A percentile compares a stretch with the other conserved stretches of the same genome.
Conservation (phyloP, 78 protist genomes). For the Creolimax fragrantissima region DNA sequence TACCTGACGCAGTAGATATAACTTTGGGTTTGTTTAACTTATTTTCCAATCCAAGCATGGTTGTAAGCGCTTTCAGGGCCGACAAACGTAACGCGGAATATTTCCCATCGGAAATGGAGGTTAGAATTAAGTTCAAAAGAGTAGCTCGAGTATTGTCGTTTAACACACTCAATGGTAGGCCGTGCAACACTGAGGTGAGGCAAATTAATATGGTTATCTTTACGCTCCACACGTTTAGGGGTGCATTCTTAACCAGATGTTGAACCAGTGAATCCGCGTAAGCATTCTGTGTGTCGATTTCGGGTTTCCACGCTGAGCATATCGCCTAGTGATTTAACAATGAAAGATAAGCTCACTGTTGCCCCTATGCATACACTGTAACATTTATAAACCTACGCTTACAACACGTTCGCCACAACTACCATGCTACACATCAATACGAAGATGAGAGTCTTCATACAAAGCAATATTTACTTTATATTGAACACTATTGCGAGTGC, state of each 20-base stretch:
- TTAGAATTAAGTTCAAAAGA: background rate
- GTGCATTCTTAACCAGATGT: background rate
- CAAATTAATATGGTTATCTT: background rate
- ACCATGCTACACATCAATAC: no score
- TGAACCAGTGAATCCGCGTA: background rate
- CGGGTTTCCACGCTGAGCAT: background rate
- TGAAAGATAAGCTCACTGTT: no score
- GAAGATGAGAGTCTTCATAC: no score
- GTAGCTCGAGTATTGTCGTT: background rate
- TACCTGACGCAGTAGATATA: background rate
- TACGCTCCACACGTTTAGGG: background rate
- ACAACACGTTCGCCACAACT: no score
- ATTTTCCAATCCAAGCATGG: background rate
- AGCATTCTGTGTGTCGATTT: background rate
- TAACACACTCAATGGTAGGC: background rate
- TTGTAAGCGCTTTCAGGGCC: background rate
- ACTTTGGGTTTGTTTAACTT: no score
- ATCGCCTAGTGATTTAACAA: background rate
- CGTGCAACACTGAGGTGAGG: background rate
- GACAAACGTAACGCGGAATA: background rate
- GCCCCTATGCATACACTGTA: no score
- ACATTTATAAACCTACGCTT: no score
- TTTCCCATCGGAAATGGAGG: background rate
- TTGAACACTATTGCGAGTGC: no score
- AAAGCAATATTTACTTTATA: no score